These are phyloP conservation scores for Ailanthus altissimus DNA, from an alignment of 345 rosid genomes.

Conservation along the genomic window DNA sequence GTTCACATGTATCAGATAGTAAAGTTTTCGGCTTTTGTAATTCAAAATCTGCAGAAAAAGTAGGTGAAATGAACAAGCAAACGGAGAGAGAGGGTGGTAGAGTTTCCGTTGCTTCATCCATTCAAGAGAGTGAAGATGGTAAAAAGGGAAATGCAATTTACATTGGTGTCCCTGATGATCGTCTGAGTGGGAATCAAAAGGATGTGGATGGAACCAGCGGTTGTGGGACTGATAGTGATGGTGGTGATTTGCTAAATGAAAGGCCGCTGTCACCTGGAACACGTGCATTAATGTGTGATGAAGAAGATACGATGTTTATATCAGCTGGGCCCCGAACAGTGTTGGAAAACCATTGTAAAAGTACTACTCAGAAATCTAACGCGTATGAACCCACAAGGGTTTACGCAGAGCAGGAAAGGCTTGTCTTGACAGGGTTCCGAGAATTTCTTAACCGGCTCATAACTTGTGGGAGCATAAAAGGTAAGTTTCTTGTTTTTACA, in stretches of 20 bases:
- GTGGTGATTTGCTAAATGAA: constrained; percentile 29
- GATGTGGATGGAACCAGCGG: constrained; percentile 29
- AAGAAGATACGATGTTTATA: constrained; percentile 39
- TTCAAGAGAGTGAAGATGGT: constrained; percentile 28
- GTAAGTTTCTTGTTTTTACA: constrained; percentile 29
- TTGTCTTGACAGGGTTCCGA: constrained; percentile 46
- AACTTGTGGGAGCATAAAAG: constrained; percentile 51
- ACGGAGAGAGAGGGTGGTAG: constrained; percentile 16
- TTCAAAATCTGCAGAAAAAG: constrained; percentile 29
- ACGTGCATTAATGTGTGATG: constrained; percentile 67
- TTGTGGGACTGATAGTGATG: constrained; percentile 28
- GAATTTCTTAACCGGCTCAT: constrained; percentile 56
- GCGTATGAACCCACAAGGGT: constrained; percentile 34
- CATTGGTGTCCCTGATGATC: constrained; percentile 24
- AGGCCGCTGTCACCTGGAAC: constrained; percentile 52
- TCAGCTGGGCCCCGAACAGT: constrained; percentile 21
- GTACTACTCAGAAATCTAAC: constrained; percentile 19
- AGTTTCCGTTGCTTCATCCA: constrained; percentile 29
- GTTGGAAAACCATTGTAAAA: constrained; percentile 18
- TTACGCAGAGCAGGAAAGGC: constrained; percentile 58
- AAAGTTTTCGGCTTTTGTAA: not conserved
- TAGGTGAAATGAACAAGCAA: constrained; percentile 22
- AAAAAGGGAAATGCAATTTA: constrained; percentile 29
- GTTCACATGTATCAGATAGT: not conserved
- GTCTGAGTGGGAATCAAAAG: constrained; percentile 23